Evolutionary conservation across 2,329 filamentous ascomycete species (phyloP).

Genomic region (Penicillium hordei): DNA sequence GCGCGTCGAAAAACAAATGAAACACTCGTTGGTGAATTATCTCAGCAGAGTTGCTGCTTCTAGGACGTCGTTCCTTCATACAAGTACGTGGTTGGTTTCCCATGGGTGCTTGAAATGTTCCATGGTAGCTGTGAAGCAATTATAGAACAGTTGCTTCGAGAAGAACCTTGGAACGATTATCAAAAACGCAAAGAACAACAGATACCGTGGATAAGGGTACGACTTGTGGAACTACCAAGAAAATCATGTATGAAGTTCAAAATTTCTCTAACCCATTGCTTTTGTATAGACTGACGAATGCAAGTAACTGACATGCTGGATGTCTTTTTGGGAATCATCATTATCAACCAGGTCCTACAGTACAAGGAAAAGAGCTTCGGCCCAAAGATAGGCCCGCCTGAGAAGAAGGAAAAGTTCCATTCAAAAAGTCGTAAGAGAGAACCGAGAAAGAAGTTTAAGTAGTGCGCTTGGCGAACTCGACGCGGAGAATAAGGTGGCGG

Average conservation of each 20-base stretch:
- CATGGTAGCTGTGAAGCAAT: slow-evolving; percentile 1
- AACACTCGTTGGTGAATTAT: background rate
- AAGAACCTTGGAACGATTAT: background rate
- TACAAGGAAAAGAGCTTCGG: slow-evolving; percentile 36
- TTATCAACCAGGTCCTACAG: slow-evolving; percentile 41
- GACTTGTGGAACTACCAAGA: background rate
- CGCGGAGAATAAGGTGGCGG: slow-evolving; percentile 53
- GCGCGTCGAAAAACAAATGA: background rate
- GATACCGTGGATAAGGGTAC: background rate
- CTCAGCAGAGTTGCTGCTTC: background rate
- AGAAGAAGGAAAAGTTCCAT: slow-evolving; percentile 31
- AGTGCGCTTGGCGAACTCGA: slow-evolving; percentile 54
- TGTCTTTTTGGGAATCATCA: slow-evolving; percentile 37
- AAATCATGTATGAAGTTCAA: slow-evolving; percentile 2
- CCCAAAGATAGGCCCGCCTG: slow-evolving; percentile 32
- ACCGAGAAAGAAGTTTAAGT: slow-evolving; percentile 34
- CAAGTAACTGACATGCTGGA: slow-evolving; percentile 35
- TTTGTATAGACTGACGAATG: slow-evolving; percentile 31
- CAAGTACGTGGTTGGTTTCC: background rate
- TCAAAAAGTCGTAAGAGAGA: slow-evolving; percentile 33
- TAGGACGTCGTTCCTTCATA: background rate
- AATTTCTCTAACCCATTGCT: slow-evolving; percentile 31
- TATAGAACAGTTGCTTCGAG: background rate
- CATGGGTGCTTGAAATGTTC: background rate
- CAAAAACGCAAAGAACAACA: background rate